Evolutionary conservation across 2,329 filamentous ascomycete species (phyloP).

Genomic region (Huntiella bhutanensis): DNA sequence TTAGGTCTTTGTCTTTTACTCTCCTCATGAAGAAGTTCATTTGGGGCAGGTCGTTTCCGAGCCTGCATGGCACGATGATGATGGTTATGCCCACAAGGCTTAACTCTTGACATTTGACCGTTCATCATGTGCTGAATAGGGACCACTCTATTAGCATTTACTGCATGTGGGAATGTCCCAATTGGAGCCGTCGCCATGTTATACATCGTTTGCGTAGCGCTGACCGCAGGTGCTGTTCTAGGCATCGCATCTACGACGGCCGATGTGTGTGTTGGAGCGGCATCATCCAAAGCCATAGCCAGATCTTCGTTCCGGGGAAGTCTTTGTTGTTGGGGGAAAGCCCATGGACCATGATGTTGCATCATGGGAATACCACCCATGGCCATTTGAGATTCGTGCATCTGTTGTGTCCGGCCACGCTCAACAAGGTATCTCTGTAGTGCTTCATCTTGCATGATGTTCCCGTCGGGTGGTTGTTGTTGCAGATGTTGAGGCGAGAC

Average conservation of each 20-base stretch:
- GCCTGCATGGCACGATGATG: background rate
- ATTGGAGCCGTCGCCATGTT: background rate
- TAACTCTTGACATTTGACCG: background rate
- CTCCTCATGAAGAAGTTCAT: background rate
- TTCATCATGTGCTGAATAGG: too few species aligned
- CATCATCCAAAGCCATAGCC: constrained; percentile 2
- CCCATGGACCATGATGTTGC: background rate
- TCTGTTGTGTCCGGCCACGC: background rate
- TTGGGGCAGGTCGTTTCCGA: background rate
- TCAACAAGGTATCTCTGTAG: background rate
- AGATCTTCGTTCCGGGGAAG: constrained; percentile 2
- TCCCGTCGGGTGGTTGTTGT: background rate
- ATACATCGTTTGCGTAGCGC: background rate
- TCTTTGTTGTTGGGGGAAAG: background rate
- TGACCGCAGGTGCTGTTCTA: background rate
- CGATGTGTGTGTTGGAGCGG: constrained; percentile 7
- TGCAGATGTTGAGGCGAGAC: background rate
- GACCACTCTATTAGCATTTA: too few species aligned
- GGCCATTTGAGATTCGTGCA: background rate
- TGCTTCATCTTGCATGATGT: background rate
- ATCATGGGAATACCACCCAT: background rate
- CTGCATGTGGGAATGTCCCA: background rate
- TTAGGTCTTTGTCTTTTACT: background rate
- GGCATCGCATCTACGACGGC: constrained; percentile 10
- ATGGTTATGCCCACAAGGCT: background rate